A percentile compares a stretch with the other conserved stretches of the same genome.
These are phyloP conservation scores for Podila epicladia DNA, from an alignment of 192 early-diverging fungal species.

Conservation along the genomic window DNA sequence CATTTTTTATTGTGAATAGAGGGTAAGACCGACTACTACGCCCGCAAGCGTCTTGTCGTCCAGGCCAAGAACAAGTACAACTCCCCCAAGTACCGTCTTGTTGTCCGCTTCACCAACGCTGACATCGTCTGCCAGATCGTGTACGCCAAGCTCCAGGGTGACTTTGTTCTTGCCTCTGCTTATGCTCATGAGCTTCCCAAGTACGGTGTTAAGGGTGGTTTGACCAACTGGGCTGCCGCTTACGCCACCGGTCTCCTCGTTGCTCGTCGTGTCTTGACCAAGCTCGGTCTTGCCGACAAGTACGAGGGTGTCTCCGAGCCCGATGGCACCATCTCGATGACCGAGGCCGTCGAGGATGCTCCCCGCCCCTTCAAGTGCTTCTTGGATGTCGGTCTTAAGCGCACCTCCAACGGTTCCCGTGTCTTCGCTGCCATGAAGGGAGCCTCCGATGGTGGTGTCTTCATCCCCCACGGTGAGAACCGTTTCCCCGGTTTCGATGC, in stretches of 20 bases:
- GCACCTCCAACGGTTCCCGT: conserved; percentile 97
- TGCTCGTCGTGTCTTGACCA: conserved; percentile 93
- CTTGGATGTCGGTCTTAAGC: conserved; percentile 96
- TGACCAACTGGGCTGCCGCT: conserved; percentile 99
- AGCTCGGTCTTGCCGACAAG: conserved; percentile 95
- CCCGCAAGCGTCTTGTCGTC: conserved; percentile 97
- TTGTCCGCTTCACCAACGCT: conserved; percentile 99
- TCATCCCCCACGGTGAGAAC: conserved; percentile 94
- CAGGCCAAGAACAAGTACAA: conserved; percentile 99
- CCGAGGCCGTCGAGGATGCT: conserved; percentile 90
- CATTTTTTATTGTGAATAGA: conserved; percentile 64
- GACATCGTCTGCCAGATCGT: conserved; percentile 97
- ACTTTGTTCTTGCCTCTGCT: conserved; percentile 93
- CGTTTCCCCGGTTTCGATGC: conserved; percentile 98
- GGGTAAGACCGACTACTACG: conserved; percentile 99
- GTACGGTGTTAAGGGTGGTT: conserved; percentile 97
- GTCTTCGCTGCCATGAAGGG: conserved; percentile 99
- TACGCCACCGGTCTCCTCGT: conserved; percentile 98
- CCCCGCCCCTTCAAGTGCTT: conserved; percentile 98
- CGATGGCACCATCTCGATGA: conserved; percentile 88
- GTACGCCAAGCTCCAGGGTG: conserved; percentile 98
- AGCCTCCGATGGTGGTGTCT: conserved; percentile 98
- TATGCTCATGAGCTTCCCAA: conserved; percentile 97
- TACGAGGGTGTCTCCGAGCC: conserved; percentile 95
- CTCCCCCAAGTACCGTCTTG: conserved; percentile 99